Conservation (phyloP, 2,329 filamentous ascomycete genomes). For the Monosporascus sp. region DNA sequence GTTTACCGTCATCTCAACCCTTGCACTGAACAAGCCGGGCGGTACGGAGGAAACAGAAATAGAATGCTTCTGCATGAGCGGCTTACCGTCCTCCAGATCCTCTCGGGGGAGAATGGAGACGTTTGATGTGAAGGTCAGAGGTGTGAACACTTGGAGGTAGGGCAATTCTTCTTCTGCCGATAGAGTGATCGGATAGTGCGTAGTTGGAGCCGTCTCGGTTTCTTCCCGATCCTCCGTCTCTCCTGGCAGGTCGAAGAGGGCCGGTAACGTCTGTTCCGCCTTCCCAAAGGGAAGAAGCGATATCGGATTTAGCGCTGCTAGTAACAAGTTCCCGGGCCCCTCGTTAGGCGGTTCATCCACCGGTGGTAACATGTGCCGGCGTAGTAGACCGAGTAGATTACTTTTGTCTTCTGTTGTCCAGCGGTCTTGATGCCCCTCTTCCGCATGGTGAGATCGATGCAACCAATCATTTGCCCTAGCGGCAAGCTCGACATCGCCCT, state of each 20-base stretch:
- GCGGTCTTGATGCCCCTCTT: constrained; percentile 15
- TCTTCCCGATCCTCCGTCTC: constrained; percentile 22
- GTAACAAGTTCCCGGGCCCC: constrained; percentile 38
- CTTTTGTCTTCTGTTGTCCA: constrained; percentile 28
- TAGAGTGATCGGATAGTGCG: constrained; percentile 62
- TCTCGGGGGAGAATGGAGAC: constrained; percentile 40
- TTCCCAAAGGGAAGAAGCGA: constrained; percentile 48
- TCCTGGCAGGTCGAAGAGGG: constrained; percentile 12
- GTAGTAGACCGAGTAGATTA: constrained; percentile 36
- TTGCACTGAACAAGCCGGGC: constrained; percentile 52
- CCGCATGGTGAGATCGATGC: constrained; percentile 35
- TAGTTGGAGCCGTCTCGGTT: constrained; percentile 40
- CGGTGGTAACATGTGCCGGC: constrained; percentile 36
- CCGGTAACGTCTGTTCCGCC: constrained; percentile 21
- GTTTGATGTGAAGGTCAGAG: constrained; percentile 56
- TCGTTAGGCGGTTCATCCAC: constrained; percentile 25
- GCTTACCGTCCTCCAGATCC: constrained; percentile 16
- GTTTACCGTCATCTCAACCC: constrained; percentile 54
- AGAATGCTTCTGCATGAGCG: constrained; percentile 47
- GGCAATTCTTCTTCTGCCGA: constrained; percentile 60
- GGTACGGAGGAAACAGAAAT: constrained; percentile 49
- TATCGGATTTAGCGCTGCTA: constrained; percentile 46
- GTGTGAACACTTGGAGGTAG: constrained; percentile 67
- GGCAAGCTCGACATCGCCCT: constrained; percentile 53
- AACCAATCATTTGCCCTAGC: constrained; percentile 55